Conservation (phyloP, 148 eudicot species). For the Rhododendron simsii region DNA sequence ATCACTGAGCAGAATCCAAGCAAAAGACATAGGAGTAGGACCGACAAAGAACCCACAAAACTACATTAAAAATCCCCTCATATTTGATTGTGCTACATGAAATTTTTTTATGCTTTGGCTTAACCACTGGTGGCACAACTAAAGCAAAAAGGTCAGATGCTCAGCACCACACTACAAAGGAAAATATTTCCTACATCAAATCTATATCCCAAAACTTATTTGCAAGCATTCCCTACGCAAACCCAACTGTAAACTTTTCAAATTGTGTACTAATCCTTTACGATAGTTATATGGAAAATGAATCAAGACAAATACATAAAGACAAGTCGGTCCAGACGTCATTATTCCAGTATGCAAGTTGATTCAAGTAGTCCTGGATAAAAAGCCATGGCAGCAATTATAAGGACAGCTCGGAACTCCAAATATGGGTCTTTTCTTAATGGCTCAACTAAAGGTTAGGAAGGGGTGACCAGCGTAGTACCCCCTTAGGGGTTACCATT, state of each 20-base stretch:
- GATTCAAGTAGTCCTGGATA: not conserved
- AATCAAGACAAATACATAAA: not conserved
- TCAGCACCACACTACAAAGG: not conserved
- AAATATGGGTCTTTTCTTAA: not conserved
- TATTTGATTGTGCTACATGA: not conserved
- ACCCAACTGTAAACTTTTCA: not conserved
- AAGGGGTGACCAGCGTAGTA: not conserved
- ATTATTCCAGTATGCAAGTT: not conserved
- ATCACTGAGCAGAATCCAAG: not conserved
- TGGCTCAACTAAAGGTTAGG: not conserved
- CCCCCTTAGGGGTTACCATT: not conserved
- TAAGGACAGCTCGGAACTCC: not conserved
- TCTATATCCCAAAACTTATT: not conserved
- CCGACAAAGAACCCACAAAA: not conserved
- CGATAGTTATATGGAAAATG: not conserved
- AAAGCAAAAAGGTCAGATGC: conserved; percentile 5
- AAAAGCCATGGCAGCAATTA: not conserved
- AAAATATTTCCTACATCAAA: not conserved
- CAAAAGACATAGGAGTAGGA: not conserved
- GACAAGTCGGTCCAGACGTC: not conserved
- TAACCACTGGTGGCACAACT: not conserved
- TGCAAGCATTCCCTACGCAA: not conserved
- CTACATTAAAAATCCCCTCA: not conserved
- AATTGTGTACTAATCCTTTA: not conserved
- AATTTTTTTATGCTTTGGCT: not conserved